Base-by-base conservation (phyloP, 2,329 filamentous ascomycete genomes). In the Aspergillus uvarum region DNA sequence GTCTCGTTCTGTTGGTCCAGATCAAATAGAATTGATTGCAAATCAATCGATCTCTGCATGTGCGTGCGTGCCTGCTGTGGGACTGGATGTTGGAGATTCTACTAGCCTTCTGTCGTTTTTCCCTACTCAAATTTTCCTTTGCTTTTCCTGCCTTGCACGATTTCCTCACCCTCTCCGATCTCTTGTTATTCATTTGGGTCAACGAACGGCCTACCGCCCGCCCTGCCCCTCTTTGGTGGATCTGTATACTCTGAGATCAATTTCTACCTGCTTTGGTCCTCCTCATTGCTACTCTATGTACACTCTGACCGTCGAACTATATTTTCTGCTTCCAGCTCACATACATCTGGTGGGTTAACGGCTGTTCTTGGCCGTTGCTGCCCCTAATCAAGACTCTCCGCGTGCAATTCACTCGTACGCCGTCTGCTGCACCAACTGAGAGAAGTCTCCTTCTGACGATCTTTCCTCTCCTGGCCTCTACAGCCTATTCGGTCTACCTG, bases 231-330 rank as follows among this genome's bases (percentile, higher is more conserved):
- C 51, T 32, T 35, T 51, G 26, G 32, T 51, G 22, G 48, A 50
- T 31, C 50, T 31, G 21, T 21, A 52, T 31, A 52, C 19, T 52
- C 24, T 12, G 24, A 24, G 24, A 22, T 44, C 16, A 16, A 12
- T 19, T 26, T 35, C 8, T 8, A 19, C 38, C 14, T 44, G 14
- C 38, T 16, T 44, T 8, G 38, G 8, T 19, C 38, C 8, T 44
- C 42, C 29, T n/a, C 19, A 21, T 10, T n/a, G n/a, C 31, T 55
- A 14, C 53, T 48, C 53, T 55, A 55, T 55, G 53, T 55, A 47
- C 53, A n/a, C 10, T 31, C 42, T 32, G 53, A 47, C 44, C 22
- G 47, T 48, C 24, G 53, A 35, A 19, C 19, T 31, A 21, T 47
- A 29, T 29, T 47, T 35, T 21, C 26, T 47, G 19, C 19, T 31